A percentile compares a stretch with the other conserved stretches of the same genome.
Evolutionary conservation across 1,284 basidiomycete species (phyloP).

Genomic region (Heliocybe sulcata): DNA sequence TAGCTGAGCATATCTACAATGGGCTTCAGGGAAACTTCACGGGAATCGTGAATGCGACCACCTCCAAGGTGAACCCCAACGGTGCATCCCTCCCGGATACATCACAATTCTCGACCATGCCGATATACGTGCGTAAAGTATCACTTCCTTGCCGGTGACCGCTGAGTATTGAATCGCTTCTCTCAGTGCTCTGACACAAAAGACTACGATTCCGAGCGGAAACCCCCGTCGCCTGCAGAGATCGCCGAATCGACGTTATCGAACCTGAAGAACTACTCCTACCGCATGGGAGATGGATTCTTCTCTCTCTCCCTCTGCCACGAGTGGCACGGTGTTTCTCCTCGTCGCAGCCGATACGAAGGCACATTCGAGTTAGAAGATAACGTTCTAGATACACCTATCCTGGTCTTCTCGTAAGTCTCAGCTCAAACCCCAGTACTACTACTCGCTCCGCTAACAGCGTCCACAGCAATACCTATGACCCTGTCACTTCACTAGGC

Average conservation of each 20-base stretch:
- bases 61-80: background rate
- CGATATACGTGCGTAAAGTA: background rate
- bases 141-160: background rate
- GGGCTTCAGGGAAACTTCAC: background rate
- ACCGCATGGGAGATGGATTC: background rate
- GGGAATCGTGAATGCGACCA: background rate
- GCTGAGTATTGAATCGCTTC: background rate
- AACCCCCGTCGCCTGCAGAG: background rate
- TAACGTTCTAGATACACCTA: slow-evolving; percentile 1
- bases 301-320: background rate
- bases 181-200: slow-evolving; percentile 4
- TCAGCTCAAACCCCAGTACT: background rate
- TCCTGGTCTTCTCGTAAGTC: slow-evolving; percentile 3
- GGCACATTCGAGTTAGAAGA: slow-evolving; percentile 1
- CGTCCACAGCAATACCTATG: background rate
- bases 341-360: background rate
- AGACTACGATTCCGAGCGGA: background rate
- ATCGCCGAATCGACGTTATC: background rate
- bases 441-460: background rate
- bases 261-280: background rate
- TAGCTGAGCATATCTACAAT: slow-evolving; percentile 1
- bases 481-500: slow-evolving; percentile 5
- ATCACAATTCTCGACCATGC: background rate
- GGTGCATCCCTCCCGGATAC: background rate
- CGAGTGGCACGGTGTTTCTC: background rate